phyloP scores from a whole-genome alignment of 1,284 basidiomycete genomes.

The Sporisorium iseilematis-ciliati region DNA sequence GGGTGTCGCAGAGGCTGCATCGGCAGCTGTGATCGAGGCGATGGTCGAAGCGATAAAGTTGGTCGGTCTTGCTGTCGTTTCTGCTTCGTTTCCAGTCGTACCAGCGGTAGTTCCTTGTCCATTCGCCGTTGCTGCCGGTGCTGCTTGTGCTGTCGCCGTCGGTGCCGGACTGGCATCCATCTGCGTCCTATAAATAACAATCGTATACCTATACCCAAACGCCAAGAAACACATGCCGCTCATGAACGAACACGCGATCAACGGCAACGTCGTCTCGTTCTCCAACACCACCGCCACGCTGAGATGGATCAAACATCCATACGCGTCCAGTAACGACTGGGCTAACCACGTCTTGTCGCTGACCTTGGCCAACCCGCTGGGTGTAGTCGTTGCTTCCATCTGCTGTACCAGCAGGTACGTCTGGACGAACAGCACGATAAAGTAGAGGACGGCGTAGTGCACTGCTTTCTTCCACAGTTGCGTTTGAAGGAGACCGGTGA shows the following conservation, averaged over 20 bases:
- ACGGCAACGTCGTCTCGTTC: slow-evolving; percentile 37
- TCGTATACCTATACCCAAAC: slow-evolving; percentile 41
- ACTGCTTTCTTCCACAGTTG: slow-evolving; percentile 60
- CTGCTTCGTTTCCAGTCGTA: slow-evolving; percentile 7
- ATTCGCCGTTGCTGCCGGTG: neutral
- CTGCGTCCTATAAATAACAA: slow-evolving; percentile 45
- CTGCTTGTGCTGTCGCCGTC: neutral
- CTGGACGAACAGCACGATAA: slow-evolving; percentile 54
- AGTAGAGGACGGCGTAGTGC: slow-evolving; percentile 60
- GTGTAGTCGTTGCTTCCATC: slow-evolving; percentile 65
- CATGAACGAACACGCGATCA: slow-evolving; percentile 46
- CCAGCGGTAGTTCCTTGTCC: neutral
- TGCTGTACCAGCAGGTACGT: slow-evolving; percentile 64
- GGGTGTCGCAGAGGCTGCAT: slow-evolving; percentile 5
- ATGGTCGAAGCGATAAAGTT: neutral
- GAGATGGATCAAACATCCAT: slow-evolving; percentile 32
- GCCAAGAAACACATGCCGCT: slow-evolving; percentile 44
- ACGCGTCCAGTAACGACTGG: slow-evolving; percentile 66
- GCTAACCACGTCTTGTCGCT: slow-evolving; percentile 57
- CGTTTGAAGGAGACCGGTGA: slow-evolving; percentile 44
- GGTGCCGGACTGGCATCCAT: slow-evolving; percentile 18
- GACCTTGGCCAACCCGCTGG: slow-evolving; percentile 57
- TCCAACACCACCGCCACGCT: slow-evolving; percentile 44
- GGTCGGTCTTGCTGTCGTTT: neutral
- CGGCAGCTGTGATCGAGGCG: slow-evolving; percentile 7